Percentiles rank a stretch among this genome's conserved stretches.
phyloP scores from a whole-genome alignment of 192 early-diverging fungal genomes.

The Backusella luteola region DNA sequence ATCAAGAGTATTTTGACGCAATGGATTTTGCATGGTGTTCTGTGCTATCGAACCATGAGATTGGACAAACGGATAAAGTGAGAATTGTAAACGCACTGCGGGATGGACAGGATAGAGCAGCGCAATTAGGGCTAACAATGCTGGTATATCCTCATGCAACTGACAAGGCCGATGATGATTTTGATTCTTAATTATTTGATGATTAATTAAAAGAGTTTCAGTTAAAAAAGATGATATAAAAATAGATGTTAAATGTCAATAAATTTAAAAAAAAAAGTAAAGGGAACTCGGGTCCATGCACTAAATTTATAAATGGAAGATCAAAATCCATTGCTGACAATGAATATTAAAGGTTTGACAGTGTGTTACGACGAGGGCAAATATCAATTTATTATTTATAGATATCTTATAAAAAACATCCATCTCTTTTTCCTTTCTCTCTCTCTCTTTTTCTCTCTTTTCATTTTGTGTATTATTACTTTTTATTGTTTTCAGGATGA shows the following conservation, averaged over 20 bases:
- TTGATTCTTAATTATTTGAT: not conserved
- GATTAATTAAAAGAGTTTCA: not conserved
- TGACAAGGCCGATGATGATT: not conserved
- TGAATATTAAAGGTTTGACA: conserved; percentile 5
- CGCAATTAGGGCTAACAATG: not conserved
- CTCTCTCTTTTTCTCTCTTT: not conserved
- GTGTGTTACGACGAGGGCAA: not conserved
- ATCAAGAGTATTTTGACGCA: conserved; percentile 8
- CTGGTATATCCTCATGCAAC: conserved; percentile 1
- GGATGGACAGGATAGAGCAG: conserved; percentile 13
- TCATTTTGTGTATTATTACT: not conserved
- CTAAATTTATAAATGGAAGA: conserved; percentile 4
- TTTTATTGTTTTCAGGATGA: conserved; percentile 20
- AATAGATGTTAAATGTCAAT: not conserved
- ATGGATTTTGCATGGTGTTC: conserved; percentile 17
- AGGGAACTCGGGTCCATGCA: conserved; percentile 1
- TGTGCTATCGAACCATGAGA: not conserved
- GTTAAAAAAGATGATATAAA: not conserved
- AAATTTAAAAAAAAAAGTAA: not conserved
- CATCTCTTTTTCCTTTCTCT: not conserved
- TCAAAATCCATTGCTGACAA: not conserved
- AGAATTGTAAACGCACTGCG: conserved; percentile 8
- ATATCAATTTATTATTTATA: not conserved
- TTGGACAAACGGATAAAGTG: conserved; percentile 11
- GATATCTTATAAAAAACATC: not conserved